These are phyloP conservation scores for Globisporangium parvum DNA, from an alignment of 352 stramenopile genomes.

Conservation along the genomic window DNA sequence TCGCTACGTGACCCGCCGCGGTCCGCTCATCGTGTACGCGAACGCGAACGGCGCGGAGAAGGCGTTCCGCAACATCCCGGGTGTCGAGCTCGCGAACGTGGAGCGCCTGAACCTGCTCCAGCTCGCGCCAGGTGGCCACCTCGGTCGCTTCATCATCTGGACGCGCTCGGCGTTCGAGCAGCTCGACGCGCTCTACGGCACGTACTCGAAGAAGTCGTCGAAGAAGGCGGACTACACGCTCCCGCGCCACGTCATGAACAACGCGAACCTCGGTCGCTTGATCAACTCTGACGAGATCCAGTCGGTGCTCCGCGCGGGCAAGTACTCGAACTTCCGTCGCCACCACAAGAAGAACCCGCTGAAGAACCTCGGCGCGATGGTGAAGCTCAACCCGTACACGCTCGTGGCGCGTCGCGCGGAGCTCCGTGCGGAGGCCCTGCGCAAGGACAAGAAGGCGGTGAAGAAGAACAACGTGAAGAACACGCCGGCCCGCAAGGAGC, in stretches of 20 bases:
- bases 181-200: conserved; percentile 96
- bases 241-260: conserved; percentile 94
- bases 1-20: conserved; percentile 93
- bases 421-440: conserved; percentile 77
- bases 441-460: conserved; percentile 88
- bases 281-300: conserved; percentile 99
- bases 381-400: conserved; percentile 97
- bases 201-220: conserved; percentile 85
- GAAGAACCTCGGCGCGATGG: conserved; percentile 92
- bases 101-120: conserved; percentile 97
- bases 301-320: conserved; percentile 93
- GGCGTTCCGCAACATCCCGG: conserved; percentile 97
- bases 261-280: conserved; percentile 97
- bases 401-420: conserved; percentile 89
- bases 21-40: conserved; percentile 96
- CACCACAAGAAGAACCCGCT: conserved; percentile 98
- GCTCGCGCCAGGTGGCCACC: conserved; percentile 96
- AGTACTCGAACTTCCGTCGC: conserved; percentile 85
- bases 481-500: conserved; percentile 64
- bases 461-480: conserved; percentile 84
- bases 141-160: conserved; percentile 99
- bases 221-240: conserved; percentile 93
- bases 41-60: conserved; percentile 91
- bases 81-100: conserved; percentile 97
- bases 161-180: conserved; percentile 97